Conservation (phyloP, 305 asterid genomes). For the Fraxinus sp. region DNA sequence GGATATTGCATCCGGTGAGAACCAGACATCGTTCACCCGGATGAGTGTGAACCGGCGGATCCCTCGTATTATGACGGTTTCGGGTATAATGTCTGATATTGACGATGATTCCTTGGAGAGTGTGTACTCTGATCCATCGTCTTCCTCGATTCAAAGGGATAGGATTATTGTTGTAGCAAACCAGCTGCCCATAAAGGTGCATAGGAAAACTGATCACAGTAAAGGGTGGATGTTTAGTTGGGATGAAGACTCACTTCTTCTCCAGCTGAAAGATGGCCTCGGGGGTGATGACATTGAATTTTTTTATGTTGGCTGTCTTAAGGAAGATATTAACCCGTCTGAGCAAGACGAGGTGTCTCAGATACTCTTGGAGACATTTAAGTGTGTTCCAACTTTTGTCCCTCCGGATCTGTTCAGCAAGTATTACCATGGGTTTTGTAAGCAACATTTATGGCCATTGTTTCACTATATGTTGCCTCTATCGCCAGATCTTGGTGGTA, state of each 20-base stretch:
- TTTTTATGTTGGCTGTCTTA: constrained; percentile 55
- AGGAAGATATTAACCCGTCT: constrained; percentile 51
- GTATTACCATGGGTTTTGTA: constrained; percentile 54
- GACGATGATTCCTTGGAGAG: constrained; percentile 51
- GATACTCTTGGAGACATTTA: constrained; percentile 48
- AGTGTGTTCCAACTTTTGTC: constrained; percentile 54
- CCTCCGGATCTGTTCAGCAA: constrained; percentile 46
- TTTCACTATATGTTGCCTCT: constrained; percentile 57
- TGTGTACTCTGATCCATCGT: constrained; percentile 45
- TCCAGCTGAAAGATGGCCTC: constrained; percentile 48
- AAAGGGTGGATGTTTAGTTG: constrained; percentile 56
- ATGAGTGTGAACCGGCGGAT: constrained; percentile 37
- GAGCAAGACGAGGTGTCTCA: constrained; percentile 59
- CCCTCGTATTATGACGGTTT: constrained; percentile 51
- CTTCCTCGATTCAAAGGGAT: constrained; percentile 45
- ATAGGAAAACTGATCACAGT: constrained; percentile 34
- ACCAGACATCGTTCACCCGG: constrained; percentile 40
- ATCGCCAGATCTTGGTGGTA: constrained; percentile 55
- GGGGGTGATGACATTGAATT: constrained; percentile 51
- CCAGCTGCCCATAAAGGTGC: constrained; percentile 49
- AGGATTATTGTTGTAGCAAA: constrained; percentile 56
- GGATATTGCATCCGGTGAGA: constrained; percentile 57
- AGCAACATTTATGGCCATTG: constrained; percentile 54
- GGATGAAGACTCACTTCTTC: constrained; percentile 54
- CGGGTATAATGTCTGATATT: constrained; percentile 57